phyloP scores from a whole-genome alignment of 306 rosid genomes.

The Coriaria nepalensis region DNA sequence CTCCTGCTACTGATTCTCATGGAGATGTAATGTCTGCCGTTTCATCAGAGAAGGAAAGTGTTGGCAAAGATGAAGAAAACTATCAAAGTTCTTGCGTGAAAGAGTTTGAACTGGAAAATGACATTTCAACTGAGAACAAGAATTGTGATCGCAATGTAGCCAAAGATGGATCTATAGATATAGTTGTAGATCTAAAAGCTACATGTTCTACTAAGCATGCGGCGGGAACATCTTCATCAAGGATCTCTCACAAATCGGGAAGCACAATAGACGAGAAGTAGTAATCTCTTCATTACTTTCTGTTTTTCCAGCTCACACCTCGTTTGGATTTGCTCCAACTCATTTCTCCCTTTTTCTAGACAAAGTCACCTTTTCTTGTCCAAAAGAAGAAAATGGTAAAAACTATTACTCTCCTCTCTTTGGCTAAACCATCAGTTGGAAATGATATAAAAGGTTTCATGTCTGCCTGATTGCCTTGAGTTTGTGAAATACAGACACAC shows the following conservation, averaged over 20 bases:
- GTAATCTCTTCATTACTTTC: conserved; percentile 17
- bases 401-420: not conserved
- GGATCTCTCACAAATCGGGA: conserved; percentile 21
- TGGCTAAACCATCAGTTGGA: not conserved
- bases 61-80: conserved; percentile 29
- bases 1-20: conserved; percentile 21
- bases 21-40: conserved; percentile 32
- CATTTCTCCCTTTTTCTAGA: conserved; percentile 22
- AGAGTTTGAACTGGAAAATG: conserved; percentile 24
- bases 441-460: not conserved
- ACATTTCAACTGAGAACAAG: conserved; percentile 21
- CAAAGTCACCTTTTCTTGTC: conserved; percentile 25
- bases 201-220: conserved; percentile 25
- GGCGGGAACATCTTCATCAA: conserved; percentile 31
- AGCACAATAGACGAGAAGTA: conserved; percentile 31
- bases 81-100: conserved; percentile 20
- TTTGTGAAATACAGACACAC: conserved; percentile 20
- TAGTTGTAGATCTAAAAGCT: conserved; percentile 15
- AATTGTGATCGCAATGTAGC: conserved; percentile 19
- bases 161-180: conserved; percentile 19
- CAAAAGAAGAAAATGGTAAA: conserved; percentile 38
- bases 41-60: conserved; percentile 40
- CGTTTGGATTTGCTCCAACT: too few species aligned
- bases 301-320: conserved; percentile 1
- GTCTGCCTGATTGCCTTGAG: not conserved